Conservation (phyloP, 176 grass and related monocot genomes). For the Musa troglodytarum region DNA sequence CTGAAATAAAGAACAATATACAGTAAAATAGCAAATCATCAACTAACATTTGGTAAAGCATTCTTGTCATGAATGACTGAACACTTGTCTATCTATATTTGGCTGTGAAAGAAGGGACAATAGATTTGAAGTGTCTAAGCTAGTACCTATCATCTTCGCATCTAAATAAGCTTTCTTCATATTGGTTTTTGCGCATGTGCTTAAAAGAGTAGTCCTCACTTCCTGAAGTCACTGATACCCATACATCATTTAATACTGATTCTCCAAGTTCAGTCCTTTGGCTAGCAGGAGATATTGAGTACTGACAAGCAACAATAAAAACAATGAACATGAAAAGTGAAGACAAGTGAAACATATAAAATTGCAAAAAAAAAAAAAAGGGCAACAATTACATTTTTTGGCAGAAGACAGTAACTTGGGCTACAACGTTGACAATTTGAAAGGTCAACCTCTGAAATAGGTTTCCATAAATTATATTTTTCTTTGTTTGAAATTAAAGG, state of each 20-base stretch:
- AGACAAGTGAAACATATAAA: conserved; percentile 7
- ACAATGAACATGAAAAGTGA: neutral
- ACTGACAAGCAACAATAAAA: conserved; percentile 32
- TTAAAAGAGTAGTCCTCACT: conserved; percentile 3
- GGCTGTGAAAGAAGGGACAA: neutral
- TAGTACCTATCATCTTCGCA: conserved; percentile 6
- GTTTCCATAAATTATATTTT: conserved; percentile 82
- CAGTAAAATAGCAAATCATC: neutral
- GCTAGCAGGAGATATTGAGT: conserved; percentile 70
- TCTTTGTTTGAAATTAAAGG: conserved; percentile 58
- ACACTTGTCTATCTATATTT: neutral
- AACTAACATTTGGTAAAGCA: no score
- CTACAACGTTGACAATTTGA: conserved; percentile 84
- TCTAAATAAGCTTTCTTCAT: conserved; percentile 15
- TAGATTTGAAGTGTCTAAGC: neutral
- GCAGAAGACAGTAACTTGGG: conserved; percentile 91
- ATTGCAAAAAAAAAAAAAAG: neutral
- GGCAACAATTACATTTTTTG: conserved; percentile 63
- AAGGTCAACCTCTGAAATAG: conserved; percentile 92
- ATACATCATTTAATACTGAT: conserved; percentile 55
- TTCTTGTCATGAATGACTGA: neutral
- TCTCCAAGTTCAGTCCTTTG: conserved; percentile 36
- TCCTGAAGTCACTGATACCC: conserved; percentile 28
- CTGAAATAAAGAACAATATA: neutral
- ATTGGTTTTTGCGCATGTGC: conserved; percentile 2